These are phyloP conservation scores for Aspergillus cejpii DNA, from an alignment of 2,329 filamentous ascomycete genomes.

Conservation along the genomic window DNA sequence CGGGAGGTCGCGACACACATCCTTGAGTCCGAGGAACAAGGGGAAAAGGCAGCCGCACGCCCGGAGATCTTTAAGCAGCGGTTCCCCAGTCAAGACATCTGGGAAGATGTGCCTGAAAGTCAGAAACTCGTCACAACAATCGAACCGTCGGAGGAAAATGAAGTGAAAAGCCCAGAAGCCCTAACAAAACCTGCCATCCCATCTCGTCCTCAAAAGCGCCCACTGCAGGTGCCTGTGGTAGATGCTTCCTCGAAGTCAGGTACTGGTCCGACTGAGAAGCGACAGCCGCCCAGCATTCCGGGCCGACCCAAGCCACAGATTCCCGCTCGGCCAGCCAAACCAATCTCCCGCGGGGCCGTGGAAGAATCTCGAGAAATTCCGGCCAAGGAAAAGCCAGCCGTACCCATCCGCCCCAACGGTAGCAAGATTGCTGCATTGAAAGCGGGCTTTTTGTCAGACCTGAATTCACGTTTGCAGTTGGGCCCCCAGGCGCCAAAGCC, in stretches of 20 bases:
- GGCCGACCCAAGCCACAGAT: constrained; percentile 60
- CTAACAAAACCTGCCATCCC: constrained; percentile 31
- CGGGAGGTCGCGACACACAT: constrained; percentile 32
- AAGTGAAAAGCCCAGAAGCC: constrained; percentile 38
- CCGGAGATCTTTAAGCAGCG: constrained; percentile 55
- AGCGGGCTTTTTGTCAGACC: constrained; percentile 83
- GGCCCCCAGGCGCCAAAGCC: constrained; percentile 75
- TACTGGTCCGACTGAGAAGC: constrained; percentile 45
- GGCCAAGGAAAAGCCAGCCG: constrained; percentile 69
- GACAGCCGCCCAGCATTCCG: constrained; percentile 49
- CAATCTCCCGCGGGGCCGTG: constrained; percentile 25
- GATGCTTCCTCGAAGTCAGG: constrained; percentile 32
- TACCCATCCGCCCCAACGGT: constrained; percentile 70
- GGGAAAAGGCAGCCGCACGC: constrained; percentile 32
- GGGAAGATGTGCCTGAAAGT: constrained; percentile 89
- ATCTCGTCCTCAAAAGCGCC: constrained; percentile 30
- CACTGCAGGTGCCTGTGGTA: constrained; percentile 27
- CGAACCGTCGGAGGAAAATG: constrained; percentile 47
- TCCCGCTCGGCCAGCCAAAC: constrained; percentile 59
- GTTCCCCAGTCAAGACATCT: constrained; percentile 87
- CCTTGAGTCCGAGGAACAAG: constrained; percentile 25
- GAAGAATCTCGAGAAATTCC: constrained; percentile 32
- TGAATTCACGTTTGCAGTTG: constrained; percentile 81
- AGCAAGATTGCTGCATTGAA: constrained; percentile 87
- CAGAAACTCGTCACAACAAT: constrained; percentile 67